These are phyloP conservation scores for Pseudonitzschia delicatissima DNA, from an alignment of 108 stramenopile species.

Conservation along the genomic window DNA sequence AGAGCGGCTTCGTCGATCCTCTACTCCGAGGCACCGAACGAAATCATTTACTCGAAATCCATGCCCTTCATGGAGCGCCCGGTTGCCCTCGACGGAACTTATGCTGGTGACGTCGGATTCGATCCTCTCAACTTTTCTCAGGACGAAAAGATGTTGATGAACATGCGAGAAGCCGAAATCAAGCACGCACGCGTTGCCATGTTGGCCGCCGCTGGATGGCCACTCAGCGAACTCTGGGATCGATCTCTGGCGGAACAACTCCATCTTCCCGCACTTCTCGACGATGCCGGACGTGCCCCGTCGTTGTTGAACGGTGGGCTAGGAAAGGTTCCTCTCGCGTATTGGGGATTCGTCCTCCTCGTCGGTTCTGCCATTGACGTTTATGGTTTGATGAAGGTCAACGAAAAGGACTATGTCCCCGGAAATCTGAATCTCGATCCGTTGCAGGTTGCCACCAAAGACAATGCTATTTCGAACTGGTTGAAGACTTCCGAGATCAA, in stretches of 20 bases:
- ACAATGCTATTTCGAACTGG: constrained; percentile 47
- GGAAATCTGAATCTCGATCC: constrained; percentile 83
- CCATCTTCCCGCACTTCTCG: constrained; percentile 49
- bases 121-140: constrained; percentile 89
- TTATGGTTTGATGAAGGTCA: constrained; percentile 46
- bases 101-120: constrained; percentile 85
- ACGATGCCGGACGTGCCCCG: constrained; percentile 67
- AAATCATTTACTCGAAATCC: constrained; percentile 15
- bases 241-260: constrained; percentile 64
- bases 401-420: constrained; percentile 50
- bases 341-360: constrained; percentile 68
- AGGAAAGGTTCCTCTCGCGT: constrained; percentile 77
- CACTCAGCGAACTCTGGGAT: constrained; percentile 73
- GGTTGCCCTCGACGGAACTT: constrained; percentile 55
- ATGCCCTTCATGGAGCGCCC: constrained; percentile 79
- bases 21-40: not conserved
- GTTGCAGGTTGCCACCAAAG: constrained; percentile 68
- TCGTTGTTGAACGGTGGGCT: constrained; percentile 86
- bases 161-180: constrained; percentile 83
- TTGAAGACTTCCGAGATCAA: constrained; percentile 86
- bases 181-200: constrained; percentile 91
- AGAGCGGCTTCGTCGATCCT: not conserved
- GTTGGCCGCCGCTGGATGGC: constrained; percentile 92
- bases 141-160: constrained; percentile 38
- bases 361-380: constrained; percentile 74